These are phyloP conservation scores for Murraya paniculata DNA, from an alignment of 345 rosid species.

Conservation along the genomic window DNA sequence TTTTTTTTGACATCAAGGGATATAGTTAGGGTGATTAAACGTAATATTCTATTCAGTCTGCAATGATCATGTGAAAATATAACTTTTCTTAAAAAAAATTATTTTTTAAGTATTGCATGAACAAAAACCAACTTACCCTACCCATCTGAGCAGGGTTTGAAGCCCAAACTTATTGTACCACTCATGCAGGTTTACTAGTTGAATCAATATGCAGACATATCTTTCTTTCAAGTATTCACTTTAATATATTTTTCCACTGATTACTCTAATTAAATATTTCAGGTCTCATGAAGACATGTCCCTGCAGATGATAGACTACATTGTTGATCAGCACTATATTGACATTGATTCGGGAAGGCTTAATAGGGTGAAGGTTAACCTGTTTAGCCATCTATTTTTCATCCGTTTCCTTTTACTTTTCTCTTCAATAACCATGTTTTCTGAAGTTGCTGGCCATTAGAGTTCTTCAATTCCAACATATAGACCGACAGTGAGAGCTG, in stretches of 20 bases:
- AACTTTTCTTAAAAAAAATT: too few relatives aligned
- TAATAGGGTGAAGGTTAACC: conserved; percentile 53
- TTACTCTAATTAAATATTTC: conserved; percentile 10
- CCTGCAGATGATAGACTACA: conserved; percentile 47
- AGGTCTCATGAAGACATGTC: conserved; percentile 83
- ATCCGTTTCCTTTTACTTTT: background rate
- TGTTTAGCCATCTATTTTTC: background rate
- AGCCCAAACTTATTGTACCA: background rate
- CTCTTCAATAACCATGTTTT: background rate
- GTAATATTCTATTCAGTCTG: background rate
- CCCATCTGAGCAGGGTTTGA: background rate
- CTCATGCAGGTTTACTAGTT: background rate
- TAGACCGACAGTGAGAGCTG: background rate
- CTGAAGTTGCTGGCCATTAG: background rate
- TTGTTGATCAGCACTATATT: conserved; percentile 56
- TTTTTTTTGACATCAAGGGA: background rate
- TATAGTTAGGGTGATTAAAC: background rate
- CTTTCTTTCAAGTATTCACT: background rate
- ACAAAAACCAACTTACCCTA: background rate
- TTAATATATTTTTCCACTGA: conserved; percentile 1
- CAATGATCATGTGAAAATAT: background rate
- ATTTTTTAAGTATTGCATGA: background rate
- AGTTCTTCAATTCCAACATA: background rate
- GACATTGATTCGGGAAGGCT: conserved; percentile 52
- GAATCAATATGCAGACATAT: too few relatives aligned